Conservation (phyloP, 2,329 filamentous ascomycete genomes). For the Fusarium nygamai region DNA sequence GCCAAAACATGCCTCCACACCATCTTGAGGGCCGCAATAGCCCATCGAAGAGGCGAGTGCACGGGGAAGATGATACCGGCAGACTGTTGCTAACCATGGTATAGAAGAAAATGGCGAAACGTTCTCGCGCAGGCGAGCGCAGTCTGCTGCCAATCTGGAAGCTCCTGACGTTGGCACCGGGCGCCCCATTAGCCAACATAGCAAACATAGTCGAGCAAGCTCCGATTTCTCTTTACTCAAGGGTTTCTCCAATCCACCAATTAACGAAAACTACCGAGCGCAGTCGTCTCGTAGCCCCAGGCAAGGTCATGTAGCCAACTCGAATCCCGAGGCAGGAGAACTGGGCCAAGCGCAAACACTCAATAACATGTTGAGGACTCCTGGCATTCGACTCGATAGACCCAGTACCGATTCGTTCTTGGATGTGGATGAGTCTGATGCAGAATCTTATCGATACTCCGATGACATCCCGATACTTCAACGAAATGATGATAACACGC, state of each 20-base stretch:
- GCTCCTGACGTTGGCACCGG: constrained; percentile 60
- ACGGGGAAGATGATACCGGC: not conserved
- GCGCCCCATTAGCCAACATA: constrained; percentile 68
- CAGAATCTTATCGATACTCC: constrained; percentile 71
- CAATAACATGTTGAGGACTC: constrained; percentile 60
- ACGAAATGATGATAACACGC: constrained; percentile 70
- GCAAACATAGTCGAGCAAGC: constrained; percentile 75
- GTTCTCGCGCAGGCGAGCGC: constrained; percentile 63
- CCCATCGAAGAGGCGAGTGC: constrained; percentile 70
- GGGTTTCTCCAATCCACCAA: constrained; percentile 61
- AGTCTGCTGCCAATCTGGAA: constrained; percentile 71
- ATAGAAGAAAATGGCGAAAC: constrained; percentile 56
- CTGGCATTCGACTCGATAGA: constrained; percentile 64
- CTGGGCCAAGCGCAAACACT: constrained; percentile 52
- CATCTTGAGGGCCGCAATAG: constrained; percentile 77
- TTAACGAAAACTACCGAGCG: constrained; percentile 48
- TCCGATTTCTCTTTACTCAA: constrained; percentile 73
- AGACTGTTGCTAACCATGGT: not conserved
- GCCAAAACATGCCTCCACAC: constrained; percentile 80
- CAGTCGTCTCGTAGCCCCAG: constrained; percentile 49
- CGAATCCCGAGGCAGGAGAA: constrained; percentile 33
- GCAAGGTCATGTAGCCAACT: constrained; percentile 35
- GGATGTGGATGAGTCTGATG: constrained; percentile 76
- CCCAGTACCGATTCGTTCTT: constrained; percentile 66
- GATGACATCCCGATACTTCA: constrained; percentile 75